Evolutionary conservation across 805 yeast species (phyloP).

Genomic region (Candida xyloterini): DNA sequence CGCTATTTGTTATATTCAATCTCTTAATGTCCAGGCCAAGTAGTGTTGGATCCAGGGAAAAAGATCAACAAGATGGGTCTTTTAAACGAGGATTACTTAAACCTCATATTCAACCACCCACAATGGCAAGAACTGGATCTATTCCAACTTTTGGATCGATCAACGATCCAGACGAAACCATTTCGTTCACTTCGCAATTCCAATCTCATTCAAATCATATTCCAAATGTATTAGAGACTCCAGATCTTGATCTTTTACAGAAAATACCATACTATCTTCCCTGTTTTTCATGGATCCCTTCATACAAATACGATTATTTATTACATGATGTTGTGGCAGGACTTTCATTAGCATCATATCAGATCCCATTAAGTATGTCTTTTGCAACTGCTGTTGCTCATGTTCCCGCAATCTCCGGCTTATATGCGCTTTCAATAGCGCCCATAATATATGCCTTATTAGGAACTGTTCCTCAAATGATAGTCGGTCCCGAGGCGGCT

Average conservation of each 20-base stretch:
- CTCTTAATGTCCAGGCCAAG: slow-evolving; percentile 7
- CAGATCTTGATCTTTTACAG: slow-evolving; percentile 5
- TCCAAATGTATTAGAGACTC: neutral
- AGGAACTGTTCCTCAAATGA: slow-evolving; percentile 86
- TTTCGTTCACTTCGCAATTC: neutral
- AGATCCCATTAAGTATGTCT: slow-evolving; percentile 79
- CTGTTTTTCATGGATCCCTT: slow-evolving; percentile 61
- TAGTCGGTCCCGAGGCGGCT: slow-evolving; percentile 92
- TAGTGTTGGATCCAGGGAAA: slow-evolving; percentile 1
- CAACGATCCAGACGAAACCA: neutral
- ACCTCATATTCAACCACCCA: neutral
- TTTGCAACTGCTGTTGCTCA: slow-evolving; percentile 83
- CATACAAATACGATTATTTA: slow-evolving; percentile 40
- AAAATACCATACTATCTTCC: slow-evolving; percentile 64
- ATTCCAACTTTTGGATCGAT: neutral
- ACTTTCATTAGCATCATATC: slow-evolving; percentile 82
- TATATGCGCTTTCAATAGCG: slow-evolving; percentile 71
- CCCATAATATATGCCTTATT: slow-evolving; percentile 74
- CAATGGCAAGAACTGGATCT: neutral
- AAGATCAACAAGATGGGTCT: slow-evolving; percentile 1
- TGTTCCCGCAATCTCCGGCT: slow-evolving; percentile 77
- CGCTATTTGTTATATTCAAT: neutral
- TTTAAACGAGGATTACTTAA: neutral
- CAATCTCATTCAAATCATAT: neutral
- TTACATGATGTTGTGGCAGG: slow-evolving; percentile 79